Percentiles rank a stretch among this genome's conserved stretches.
Conservation (phyloP, 2,329 filamentous ascomycete genomes). For the Huntiella savannae region DNA sequence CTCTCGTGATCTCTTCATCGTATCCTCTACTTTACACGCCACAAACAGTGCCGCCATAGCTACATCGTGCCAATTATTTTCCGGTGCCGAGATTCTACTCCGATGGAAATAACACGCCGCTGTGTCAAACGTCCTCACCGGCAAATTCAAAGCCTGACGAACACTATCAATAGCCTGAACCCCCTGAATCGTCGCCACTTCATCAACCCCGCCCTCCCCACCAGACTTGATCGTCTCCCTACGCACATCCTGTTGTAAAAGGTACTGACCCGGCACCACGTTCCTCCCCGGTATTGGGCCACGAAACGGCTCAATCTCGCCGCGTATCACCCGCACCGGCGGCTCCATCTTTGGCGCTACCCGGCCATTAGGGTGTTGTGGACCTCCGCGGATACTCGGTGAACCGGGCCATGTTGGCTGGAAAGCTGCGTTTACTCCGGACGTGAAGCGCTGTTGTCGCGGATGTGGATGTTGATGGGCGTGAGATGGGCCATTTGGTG, state of each 20-base stretch:
- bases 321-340: conserved; percentile 7
- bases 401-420: neutral
- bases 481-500: conserved; percentile 1
- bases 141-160: conserved; percentile 61
- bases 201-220: conserved; percentile 55
- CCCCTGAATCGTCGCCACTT: conserved; percentile 63
- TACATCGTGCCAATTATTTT: conserved; percentile 73
- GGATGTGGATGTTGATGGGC: neutral
- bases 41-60: conserved; percentile 77
- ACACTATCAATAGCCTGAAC: conserved; percentile 79
- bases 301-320: conserved; percentile 12
- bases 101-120: conserved; percentile 88
- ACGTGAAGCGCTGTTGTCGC: too few relatives aligned
- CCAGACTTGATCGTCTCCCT: conserved; percentile 50
- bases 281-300: conserved; percentile 30
- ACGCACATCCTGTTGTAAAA: conserved; percentile 64
- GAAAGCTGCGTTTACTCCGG: too few relatives aligned
- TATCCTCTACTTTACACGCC: conserved; percentile 95
- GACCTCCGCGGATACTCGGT: too few relatives aligned
- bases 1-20: conserved; percentile 86
- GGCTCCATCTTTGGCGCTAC: conserved; percentile 1
- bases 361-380: too few relatives aligned
- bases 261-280: conserved; percentile 45
- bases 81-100: conserved; percentile 71
- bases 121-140: conserved; percentile 79